Base-by-base conservation (phyloP, 768 basidiomycete species). In the Kockovaella imperatae region DNA sequence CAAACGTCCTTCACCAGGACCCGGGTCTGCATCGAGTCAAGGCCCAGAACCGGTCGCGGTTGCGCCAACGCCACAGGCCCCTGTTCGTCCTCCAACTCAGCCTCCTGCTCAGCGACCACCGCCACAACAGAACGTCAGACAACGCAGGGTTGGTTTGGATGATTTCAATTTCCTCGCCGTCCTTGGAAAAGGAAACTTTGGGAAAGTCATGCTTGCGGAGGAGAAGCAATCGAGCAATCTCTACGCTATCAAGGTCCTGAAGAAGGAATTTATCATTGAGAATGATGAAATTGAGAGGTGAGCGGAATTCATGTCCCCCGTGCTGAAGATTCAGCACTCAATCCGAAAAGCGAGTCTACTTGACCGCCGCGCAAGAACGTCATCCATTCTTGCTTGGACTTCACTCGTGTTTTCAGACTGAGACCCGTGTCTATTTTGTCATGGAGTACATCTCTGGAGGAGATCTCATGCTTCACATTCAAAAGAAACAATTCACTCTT, bases 371-470 rank as follows among this genome's bases (percentile, higher is more conserved):
- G 3, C 79, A 84, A 52, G 90, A 97, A 70, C 81, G 91, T 4
- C 95, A 99, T 74, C 95, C 95, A 0, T 99, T 99, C 81, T 74
- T 99, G 34, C 83, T 99, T 54, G 87, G 85, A 11, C 77, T 99
- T 32, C 95, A 97, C 68, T 97, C 93, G 14, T 97, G 95, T 76
- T 99, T 99, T 82, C 95, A 99, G 74, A 97, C 95, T 3, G 95
- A 97, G 73, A 97, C 95, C 3, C 84, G 95, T 18, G 84, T 99
- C 43, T 99, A 99, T 76, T 97, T 99, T 68, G 95, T 97, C 60
- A 97, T 99, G 95, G 95, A 97, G 74, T 99, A 97, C 73, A 86
- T 99, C 54, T 90, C 88, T 64, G 95, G 95, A 51, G 95, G 95
- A 59, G 95, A 99, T 75, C 79, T 99, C 51, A 97, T 99, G 95